Base-by-base conservation (phyloP, 257 asterid species). In the Marsdenia floribunda region DNA sequence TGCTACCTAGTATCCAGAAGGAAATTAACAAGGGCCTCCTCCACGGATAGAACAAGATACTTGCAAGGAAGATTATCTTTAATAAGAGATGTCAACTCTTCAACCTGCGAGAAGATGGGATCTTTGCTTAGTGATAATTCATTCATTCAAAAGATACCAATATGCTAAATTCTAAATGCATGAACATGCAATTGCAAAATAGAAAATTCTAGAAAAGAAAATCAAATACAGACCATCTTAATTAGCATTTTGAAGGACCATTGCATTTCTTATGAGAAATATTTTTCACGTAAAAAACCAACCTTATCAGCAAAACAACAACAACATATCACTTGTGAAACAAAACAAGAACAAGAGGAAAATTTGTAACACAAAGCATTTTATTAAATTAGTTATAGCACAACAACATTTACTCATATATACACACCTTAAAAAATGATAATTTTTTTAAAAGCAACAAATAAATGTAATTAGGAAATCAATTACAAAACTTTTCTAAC, bases 81-180 rank as follows among this genome's bases (percentile, higher is more conserved):
- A 70, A 93, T 85, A 76, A 91, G 96, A 81, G 78, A 91, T 77
- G 97, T 97, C 88, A 93, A 81, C 86, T 93, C 98, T 78, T 93
- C 96, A 74, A 91, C 96, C 98, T 93, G 88, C 83, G 80, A 70
- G 6, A 70, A 33, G n/a, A 49, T 81, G 75, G 68, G 63, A 79
- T 37, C 6, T 70, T 40, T 54, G 49, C 60, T 44, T 67, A 74
- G 40, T 29, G 66, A 74, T 75, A 67, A 70, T 37, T 73, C 70
- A 71, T 18, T 54, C 12, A 46, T n/a, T 76, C 37, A 71, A 10
- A 65, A 44, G 22, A 73, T 19, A 5, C 38, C 38, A 49, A 61
- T 24, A 70, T 75, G 74, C 49, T 63, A n/a, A 70, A 15, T 49
- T 22, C 14, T 68, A 74, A 65, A 46, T 9, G 3, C 49, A 73